These are phyloP conservation scores for Xylaria sp. DNA, from an alignment of 2,329 filamentous ascomycete genomes.

Conservation along the genomic window DNA sequence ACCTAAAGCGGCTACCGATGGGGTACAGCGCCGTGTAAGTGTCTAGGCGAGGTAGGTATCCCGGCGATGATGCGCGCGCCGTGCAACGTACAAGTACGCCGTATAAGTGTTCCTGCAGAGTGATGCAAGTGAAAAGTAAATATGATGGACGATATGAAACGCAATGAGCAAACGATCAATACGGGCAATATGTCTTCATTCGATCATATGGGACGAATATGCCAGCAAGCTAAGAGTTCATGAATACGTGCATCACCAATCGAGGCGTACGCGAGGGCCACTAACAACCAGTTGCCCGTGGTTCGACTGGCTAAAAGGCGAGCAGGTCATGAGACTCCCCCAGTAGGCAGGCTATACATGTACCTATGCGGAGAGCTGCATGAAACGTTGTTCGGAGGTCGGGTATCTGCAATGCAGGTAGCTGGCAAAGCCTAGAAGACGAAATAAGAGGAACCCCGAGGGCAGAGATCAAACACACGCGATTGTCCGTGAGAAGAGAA, in stretches of 20 bases:
- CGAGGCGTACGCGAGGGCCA: conserved; percentile 7
- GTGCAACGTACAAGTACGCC: not conserved
- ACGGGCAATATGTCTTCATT: not conserved
- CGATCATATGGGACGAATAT: conserved; percentile 4
- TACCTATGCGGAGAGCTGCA: conserved; percentile 17
- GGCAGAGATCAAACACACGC: not conserved
- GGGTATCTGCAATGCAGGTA: conserved; percentile 21
- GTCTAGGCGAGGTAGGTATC: conserved; percentile 11
- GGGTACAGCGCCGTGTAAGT: not conserved
- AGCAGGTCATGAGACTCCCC: conserved; percentile 24
- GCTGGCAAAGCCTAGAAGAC: not conserved
- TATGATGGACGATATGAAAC: not conserved
- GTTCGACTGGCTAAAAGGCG: conserved; percentile 30
- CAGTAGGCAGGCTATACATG: not conserved
- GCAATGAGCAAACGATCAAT: conserved; percentile 8
- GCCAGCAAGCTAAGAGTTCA: conserved; percentile 12
- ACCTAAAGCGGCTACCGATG: not conserved
- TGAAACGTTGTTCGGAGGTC: conserved; percentile 5
- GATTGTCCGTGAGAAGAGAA: conserved; percentile 4
- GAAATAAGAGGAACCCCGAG: not conserved
- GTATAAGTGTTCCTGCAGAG: conserved; percentile 18
- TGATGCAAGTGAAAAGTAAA: not conserved
- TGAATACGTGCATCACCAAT: conserved; percentile 12
- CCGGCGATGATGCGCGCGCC: not conserved
- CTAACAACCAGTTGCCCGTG: conserved; percentile 24